Base-by-base conservation (phyloP, 176 grass and related monocot species). In the Paspalum vaginatum region DNA sequence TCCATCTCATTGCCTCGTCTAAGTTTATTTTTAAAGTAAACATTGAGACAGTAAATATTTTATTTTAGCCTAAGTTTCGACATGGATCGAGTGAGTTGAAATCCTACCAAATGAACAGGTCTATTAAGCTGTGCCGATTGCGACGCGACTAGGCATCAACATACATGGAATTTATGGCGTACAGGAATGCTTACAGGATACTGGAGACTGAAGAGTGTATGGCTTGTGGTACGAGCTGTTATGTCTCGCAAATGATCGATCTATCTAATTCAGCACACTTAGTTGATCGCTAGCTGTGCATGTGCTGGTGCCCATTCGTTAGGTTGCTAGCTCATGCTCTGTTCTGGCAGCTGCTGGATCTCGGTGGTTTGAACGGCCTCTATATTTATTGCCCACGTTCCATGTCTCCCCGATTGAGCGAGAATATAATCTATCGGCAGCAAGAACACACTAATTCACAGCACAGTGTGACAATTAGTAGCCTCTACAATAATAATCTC, bases 371-470 rank as follows among this genome's bases (percentile, higher is more conserved):
- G 55, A 70, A 76, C 77, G 64, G 64, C 64, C 64, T 21, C 21
- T 8, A 32, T 50, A 85, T 81, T 89, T 85, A 89, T 81, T 89
- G 77, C 25, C 47, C 87, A 89, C 40, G 82, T 85, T 48, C 63
- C 55, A 18, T 85, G 82, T 85, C 47, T 42, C 69, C 32, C 3
- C 32, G 32, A 32, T 32, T 3, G 32, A 32, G 32, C 32, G 32
- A 32, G 32, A 32, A 32, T 32, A 32, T 32, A 32, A 32, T 32
- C 32, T 32, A 32, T 32, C 32, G 32, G 32, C 32, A 32, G 3
- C 50, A 57, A 8, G 32, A 26, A 39, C 24, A 67, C 37, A 32
- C 32, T 32, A 32, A 32, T 32, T 32, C 32, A 32, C 32, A 32
- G 32, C 32, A 32, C 32, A 32, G 32, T 32, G 32, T 32, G 32